These are phyloP conservation scores for Bacidia gigantensis DNA, from an alignment of 495 filamentous ascomycete species.

Conservation along the genomic window DNA sequence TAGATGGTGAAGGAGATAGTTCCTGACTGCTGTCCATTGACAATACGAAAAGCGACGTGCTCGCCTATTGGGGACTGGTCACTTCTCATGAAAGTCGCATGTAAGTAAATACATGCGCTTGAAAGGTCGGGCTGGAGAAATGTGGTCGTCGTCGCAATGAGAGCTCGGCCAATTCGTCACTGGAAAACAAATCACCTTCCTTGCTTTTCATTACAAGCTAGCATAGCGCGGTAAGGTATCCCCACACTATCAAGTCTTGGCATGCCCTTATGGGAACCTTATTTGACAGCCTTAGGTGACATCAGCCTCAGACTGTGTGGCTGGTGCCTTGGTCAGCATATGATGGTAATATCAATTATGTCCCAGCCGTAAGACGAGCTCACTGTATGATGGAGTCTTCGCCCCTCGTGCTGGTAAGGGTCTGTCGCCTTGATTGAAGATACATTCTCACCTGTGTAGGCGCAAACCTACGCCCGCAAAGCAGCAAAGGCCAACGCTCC, in stretches of 20 bases:
- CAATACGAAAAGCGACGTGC: neutral
- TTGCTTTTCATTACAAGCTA: neutral
- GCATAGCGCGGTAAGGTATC: neutral
- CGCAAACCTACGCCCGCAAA: slow-evolving; percentile 73
- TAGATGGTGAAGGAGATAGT: slow-evolving; percentile 15
- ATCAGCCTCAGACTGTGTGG: neutral
- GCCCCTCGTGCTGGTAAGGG: slow-evolving; percentile 42
- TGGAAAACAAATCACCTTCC: slow-evolving; percentile 23
- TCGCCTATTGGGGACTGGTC: too few species aligned
- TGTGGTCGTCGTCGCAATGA: too few species aligned
- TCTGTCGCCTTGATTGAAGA: neutral
- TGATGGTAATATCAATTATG: too few species aligned
- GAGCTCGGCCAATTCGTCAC: slow-evolving; percentile 16
- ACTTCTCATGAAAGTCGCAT: too few species aligned
- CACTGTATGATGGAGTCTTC: slow-evolving; percentile 41
- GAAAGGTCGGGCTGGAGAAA: too few species aligned
- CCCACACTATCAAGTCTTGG: neutral
- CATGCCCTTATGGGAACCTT: neutral
- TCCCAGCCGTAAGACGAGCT: too few species aligned
- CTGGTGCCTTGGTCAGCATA: neutral
- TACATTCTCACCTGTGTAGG: slow-evolving; percentile 31
- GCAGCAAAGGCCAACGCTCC: slow-evolving; percentile 51
- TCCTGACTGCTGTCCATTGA: slow-evolving; percentile 17
- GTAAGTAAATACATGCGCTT: too few species aligned
- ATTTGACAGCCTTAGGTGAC: neutral